Base-by-base conservation (phyloP, 345 rosid genomes). In the Pseudoturritis turrita region DNA sequence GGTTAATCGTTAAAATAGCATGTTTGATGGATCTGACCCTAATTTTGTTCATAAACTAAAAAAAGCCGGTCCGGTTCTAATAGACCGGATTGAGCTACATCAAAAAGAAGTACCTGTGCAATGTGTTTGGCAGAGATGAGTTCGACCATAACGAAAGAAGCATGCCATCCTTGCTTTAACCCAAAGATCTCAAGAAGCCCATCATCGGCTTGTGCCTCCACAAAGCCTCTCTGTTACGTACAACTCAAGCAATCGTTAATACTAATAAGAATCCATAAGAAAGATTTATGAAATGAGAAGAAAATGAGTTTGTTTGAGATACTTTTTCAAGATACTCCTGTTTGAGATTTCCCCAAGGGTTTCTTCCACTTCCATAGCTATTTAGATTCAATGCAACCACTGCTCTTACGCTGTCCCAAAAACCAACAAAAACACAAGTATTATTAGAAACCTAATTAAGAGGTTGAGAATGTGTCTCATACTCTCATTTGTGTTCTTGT, bases 81-180 rank as follows among this genome's bases (percentile, higher is more conserved):
- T 15, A 23, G 6, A 44, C 55, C 18, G 12, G 37, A 58, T 70
- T 26, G 46, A 35, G 3, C 6, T 15, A 65, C 1, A 51, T 18
- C 49, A 52, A 11, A 69, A 35, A 17, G 45, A 29, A 10, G 29
- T 84, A 95, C 98, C 96, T 95, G 99, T 13, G 96, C 95, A 74
- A 92, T 87, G 83, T 96, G 99, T 77, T 96, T 96, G 12, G 99
- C 99, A 5, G 97, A 85, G 68, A 96, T 96, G 78, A 96, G 97
- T 68, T 96, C 99, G 60, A 96, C 97, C 99, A 96, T 92, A 22
- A 96, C 98, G 45, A 96, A 90, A 3, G 98, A 95, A 49, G 99
- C 98, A 83, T 95, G 99, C 98, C 99, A 95, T 65, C 89, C 98
- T 79, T 95, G 99, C 82, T 95, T 95, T 68, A 92, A 76, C 35